phyloP scores from a whole-genome alignment of 257 asterid genomes.

The Mitragyna speciosa region DNA sequence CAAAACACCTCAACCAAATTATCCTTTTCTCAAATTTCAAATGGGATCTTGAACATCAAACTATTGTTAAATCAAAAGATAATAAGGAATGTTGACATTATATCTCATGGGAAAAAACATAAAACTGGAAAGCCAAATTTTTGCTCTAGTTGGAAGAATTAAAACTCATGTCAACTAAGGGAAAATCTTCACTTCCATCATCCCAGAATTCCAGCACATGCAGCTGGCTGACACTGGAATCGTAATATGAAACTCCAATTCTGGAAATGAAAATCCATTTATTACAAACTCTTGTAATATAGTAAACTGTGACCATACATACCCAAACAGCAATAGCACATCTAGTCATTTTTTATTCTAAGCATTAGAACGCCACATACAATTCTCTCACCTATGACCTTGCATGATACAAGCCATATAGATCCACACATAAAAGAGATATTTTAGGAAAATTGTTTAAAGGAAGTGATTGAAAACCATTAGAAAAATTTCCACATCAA shows the following conservation, averaged over 20 bases:
- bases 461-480: not conserved
- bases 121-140: not conserved
- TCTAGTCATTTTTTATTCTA: not conserved
- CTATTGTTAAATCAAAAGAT: not conserved
- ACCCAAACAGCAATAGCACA: not conserved
- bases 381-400: conserved; percentile 66
- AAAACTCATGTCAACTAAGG: conserved; percentile 84
- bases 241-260: too few species aligned
- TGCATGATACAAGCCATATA: conserved; percentile 90
- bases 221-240: conserved; percentile 70
- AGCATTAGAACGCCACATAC: not conserved
- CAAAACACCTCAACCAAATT: conserved; percentile 9
- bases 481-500: too few species aligned
- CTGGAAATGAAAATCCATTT: conserved; percentile 10
- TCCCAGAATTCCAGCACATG: conserved; percentile 90
- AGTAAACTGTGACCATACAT: not conserved
- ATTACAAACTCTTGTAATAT: not conserved
- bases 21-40: conserved; percentile 15
- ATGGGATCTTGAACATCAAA: too few species aligned
- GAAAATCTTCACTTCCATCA: conserved; percentile 71
- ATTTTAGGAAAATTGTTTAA: conserved; percentile 5
- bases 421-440: conserved; percentile 52
- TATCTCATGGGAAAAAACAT: not conserved
- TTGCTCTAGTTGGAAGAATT: not conserved
- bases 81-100: not conserved